Base-by-base conservation (phyloP, 2,329 filamentous ascomycete genomes). In the Ophiostoma ips region DNA sequence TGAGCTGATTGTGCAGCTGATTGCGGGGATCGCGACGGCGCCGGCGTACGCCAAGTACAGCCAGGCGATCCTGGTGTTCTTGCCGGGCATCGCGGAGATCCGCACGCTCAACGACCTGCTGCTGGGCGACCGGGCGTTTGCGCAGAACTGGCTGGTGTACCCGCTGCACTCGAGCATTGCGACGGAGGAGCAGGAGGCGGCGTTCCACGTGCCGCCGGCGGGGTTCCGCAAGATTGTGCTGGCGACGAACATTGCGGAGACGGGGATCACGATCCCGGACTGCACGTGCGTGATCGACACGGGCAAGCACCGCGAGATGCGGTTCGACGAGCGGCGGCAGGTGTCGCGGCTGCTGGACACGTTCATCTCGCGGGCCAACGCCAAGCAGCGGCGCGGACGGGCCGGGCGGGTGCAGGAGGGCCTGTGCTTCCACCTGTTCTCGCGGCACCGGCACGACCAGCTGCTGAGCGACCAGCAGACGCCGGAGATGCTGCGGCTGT, bases 181-280 rank as follows among this genome's bases (percentile, higher is more conserved):
- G 11, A 95, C 85, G 44, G 90, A 96, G 59, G 92, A 98, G 54
- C 92, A 98, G 63, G 90, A 98, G 65, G 82, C 84, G 33, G 92
- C 92, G 0, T 98, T 98, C 62, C 70, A 87, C 6, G 68, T 95
- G 0, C 92, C 92, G 6, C 87, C 89, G 1, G 74, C 73, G 3
- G 90, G 90, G 0, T 73, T 81, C 51, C 78, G 89, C 55, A 98
- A 98, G 68, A 92, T 98, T 55, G 90, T 98, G 2, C 75, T 98
- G 50, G 89, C 92, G 2, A 98, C 92, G 13, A 98, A 98, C 61
- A 98, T 98, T 63, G 92, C 92, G 5, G 92, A 98, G 64, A 98
- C 92, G 1, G 92, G 92, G 69, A 95, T 98, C 61, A 98, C 92
- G 0, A 98, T 98, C 56, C 92, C 92, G 1, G 92, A 98, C 62